These are phyloP conservation scores for Quercus suber DNA, from an alignment of 306 rosid genomes.

Conservation along the genomic window DNA sequence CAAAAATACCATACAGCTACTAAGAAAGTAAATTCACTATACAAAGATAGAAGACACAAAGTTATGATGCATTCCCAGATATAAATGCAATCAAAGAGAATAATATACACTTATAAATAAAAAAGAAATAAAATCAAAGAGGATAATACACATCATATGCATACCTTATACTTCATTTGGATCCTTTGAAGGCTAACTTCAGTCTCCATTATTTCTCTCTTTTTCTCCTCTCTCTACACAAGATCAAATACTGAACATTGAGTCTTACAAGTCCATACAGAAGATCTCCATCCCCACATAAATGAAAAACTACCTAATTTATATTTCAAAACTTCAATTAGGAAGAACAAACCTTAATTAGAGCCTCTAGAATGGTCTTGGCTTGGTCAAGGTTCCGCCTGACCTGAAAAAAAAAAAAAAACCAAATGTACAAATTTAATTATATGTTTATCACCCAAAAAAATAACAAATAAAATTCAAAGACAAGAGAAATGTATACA, in stretches of 20 bases:
- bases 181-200: conserved; percentile 90
- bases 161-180: conserved; percentile 94
- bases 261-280: conserved; percentile 19
- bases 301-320: conserved; percentile 3
- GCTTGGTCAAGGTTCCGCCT: conserved; percentile 99
- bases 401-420: conserved; percentile 44
- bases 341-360: conserved; percentile 65
- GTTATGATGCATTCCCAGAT: neutral
- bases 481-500: neutral
- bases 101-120: no score
- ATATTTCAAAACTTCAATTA: conserved; percentile 18
- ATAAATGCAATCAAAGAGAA: neutral
- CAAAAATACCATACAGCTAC: neutral
- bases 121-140: neutral
- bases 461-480: conserved; percentile 7
- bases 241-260: conserved; percentile 22
- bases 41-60: neutral
- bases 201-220: conserved; percentile 83
- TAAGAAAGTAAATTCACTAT: neutral
- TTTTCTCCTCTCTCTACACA: conserved; percentile 89
- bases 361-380: conserved; percentile 79
- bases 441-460: conserved; percentile 5
- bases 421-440: neutral
- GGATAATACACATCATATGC: conserved; percentile 2
- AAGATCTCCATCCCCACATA: neutral